Evolutionary conservation across 2,329 filamentous ascomycete genomes (phyloP).

Genomic region (Coniochaeta sp.): DNA sequence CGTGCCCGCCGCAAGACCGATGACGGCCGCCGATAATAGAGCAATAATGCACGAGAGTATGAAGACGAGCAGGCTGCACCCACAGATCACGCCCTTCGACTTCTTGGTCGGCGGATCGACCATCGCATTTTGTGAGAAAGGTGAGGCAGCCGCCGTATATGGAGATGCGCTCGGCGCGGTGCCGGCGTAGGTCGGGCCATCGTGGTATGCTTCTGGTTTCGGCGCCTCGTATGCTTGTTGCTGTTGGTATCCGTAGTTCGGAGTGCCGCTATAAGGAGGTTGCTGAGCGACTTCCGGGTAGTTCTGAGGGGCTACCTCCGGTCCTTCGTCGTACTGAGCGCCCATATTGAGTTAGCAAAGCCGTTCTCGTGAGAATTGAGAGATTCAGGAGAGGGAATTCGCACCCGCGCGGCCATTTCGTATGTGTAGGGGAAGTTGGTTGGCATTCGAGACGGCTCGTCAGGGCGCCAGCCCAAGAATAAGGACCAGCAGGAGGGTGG

Average conservation of each 20-base stretch:
- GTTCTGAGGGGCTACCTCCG: conserved; percentile 15
- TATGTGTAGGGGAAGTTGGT: background rate
- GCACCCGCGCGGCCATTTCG: background rate
- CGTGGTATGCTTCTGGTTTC: background rate
- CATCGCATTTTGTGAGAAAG: background rate
- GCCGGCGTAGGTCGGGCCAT: background rate
- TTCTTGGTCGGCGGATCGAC: background rate
- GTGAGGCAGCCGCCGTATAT: background rate
- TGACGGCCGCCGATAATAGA: conserved; percentile 30
- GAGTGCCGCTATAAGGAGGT: background rate
- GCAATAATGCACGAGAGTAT: conserved; percentile 32
- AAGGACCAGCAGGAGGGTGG: background rate
- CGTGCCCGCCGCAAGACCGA: conserved; percentile 36
- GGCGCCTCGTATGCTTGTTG: background rate
- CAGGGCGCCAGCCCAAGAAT: background rate
- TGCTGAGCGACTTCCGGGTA: conserved; percentile 13
- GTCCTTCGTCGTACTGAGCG: conserved; percentile 11
- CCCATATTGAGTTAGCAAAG: background rate
- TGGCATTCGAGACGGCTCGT: background rate
- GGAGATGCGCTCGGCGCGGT: background rate
- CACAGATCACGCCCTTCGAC: conserved; percentile 18
- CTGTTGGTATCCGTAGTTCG: conserved; percentile 6
- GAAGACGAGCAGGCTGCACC: conserved; percentile 32
- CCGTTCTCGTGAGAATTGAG: background rate
- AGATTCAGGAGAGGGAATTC: background rate